Percentiles rank a stretch among this genome's conserved stretches.
Evolutionary conservation across 2,329 filamentous ascomycete species (phyloP).

Genomic region (Eutypella sp.): DNA sequence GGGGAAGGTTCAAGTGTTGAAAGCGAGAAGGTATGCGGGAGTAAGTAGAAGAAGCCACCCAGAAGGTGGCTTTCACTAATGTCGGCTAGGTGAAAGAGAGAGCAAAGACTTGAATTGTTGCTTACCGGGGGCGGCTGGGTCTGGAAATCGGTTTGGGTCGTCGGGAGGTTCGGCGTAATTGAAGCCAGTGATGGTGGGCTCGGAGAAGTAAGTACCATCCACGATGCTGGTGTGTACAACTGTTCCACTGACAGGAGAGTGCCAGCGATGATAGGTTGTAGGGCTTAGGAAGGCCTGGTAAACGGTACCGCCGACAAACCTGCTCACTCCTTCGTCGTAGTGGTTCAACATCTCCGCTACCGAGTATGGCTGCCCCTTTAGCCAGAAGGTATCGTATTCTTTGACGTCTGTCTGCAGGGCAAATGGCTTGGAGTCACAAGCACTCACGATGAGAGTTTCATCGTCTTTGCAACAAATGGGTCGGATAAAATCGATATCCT

Average conservation of each 20-base stretch:
- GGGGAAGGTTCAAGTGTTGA: too few species aligned
- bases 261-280: constrained; percentile 54
- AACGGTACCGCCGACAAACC: constrained; percentile 47
- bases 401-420: constrained; percentile 36
- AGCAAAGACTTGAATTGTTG: too few species aligned
- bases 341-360: constrained; percentile 42
- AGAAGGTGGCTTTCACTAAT: too few species aligned
- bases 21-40: too few species aligned
- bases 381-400: constrained; percentile 46
- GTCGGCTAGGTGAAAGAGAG: too few species aligned
- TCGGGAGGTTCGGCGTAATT: constrained; percentile 23
- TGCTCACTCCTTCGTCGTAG: constrained; percentile 30
- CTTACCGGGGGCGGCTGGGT: too few species aligned
- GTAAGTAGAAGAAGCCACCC: too few species aligned
- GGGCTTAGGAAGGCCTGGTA: constrained; percentile 54
- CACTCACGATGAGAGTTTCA: constrained; percentile 43
- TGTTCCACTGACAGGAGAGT: constrained; percentile 47
- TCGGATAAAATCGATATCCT: constrained; percentile 32
- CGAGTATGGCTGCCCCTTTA: constrained; percentile 51
- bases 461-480: constrained; percentile 41
- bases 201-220: constrained; percentile 52
- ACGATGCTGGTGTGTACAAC: constrained; percentile 42
- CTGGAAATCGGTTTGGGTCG: too few species aligned
- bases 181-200: constrained; percentile 41
- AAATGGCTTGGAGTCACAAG: constrained; percentile 48